phyloP scores from a whole-genome alignment of 768 basidiomycete species.

The Boletus rufocinnamomeus region DNA sequence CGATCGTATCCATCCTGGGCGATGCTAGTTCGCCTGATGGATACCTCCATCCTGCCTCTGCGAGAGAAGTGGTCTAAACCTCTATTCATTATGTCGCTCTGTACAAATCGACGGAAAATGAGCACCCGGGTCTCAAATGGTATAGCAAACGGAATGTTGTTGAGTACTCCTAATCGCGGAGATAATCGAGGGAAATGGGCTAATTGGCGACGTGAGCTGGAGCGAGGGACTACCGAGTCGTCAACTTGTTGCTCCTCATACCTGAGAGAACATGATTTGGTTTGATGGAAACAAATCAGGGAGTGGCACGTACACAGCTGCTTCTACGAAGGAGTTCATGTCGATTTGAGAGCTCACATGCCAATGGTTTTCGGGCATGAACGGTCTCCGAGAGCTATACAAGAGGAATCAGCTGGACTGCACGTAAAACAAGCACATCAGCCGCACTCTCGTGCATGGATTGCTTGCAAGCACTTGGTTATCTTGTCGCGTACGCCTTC shows the following conservation, averaged over 20 bases:
- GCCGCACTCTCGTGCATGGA: conserved; percentile 88
- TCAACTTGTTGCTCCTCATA: conserved; percentile 65
- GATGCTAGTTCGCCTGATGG: conserved; percentile 64
- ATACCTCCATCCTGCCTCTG: conserved; percentile 27
- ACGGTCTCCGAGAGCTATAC: conserved; percentile 76
- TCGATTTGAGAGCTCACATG: conserved; percentile 64
- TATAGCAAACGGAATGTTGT: conserved; percentile 95
- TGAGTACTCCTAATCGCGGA: conserved; percentile 85
- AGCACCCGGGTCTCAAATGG: conserved; percentile 90
- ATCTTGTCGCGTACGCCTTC: conserved; percentile 74
- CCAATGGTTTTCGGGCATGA: conserved; percentile 87
- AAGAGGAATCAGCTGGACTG: conserved; percentile 8
- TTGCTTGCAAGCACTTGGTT: conserved; percentile 74
- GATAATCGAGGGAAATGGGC: conserved; percentile 56
- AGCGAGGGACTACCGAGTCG: conserved; percentile 24
- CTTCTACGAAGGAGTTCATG: conserved; percentile 75
- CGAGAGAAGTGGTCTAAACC: conserved; percentile 19
- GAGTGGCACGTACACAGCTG: conserved; percentile 64
- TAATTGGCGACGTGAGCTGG: conserved; percentile 65
- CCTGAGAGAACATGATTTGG: conserved; percentile 35
- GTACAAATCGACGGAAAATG: conserved; percentile 85
- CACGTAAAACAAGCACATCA: neutral
- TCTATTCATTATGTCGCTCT: conserved; percentile 51
- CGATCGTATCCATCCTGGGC: conserved; percentile 91
- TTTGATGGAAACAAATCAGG: neutral